These are phyloP conservation scores for Spergularia marina DNA, from an alignment of 148 eudicot genomes.

Conservation along the genomic window DNA sequence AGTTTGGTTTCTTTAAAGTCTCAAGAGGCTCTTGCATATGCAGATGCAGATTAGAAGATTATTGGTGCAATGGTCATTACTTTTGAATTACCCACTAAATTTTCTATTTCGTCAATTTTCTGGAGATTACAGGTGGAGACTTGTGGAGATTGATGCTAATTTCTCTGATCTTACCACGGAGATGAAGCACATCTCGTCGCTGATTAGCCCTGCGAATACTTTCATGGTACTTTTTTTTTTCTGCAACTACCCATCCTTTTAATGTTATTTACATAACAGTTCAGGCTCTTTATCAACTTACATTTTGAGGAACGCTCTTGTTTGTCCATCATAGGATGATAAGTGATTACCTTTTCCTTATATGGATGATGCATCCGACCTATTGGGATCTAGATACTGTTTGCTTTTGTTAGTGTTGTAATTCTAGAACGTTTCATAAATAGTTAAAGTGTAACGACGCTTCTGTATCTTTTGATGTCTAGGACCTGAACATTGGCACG, in stretches of 20 bases:
- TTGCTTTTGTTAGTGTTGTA: neutral
- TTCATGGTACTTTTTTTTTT: slow-evolving; percentile 60
- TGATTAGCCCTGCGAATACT: slow-evolving; percentile 80
- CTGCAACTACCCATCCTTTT: neutral
- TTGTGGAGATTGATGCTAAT: slow-evolving; percentile 92
- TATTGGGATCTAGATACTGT: neutral
- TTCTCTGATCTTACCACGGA: slow-evolving; percentile 61
- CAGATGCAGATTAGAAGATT: neutral
- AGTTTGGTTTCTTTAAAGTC: neutral
- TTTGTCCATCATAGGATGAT: neutral
- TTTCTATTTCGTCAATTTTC: neutral
- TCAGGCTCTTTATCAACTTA: neutral
- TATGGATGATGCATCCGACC: slow-evolving; percentile 1
- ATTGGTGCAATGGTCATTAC: neutral
- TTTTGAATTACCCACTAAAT: neutral
- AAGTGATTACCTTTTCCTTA: neutral
- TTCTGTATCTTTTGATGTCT: slow-evolving; percentile 21
- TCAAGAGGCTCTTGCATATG: neutral
- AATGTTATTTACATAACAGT: neutral
- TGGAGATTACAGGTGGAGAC: slow-evolving; percentile 70
- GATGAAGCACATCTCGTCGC: slow-evolving; percentile 82
- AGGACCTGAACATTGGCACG: slow-evolving; percentile 93
- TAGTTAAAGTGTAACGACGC: neutral
- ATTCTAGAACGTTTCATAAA: neutral
- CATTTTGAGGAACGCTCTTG: neutral